Conservation (phyloP, 2,329 filamentous ascomycete genomes). For the Stachybotrys echinatus region DNA sequence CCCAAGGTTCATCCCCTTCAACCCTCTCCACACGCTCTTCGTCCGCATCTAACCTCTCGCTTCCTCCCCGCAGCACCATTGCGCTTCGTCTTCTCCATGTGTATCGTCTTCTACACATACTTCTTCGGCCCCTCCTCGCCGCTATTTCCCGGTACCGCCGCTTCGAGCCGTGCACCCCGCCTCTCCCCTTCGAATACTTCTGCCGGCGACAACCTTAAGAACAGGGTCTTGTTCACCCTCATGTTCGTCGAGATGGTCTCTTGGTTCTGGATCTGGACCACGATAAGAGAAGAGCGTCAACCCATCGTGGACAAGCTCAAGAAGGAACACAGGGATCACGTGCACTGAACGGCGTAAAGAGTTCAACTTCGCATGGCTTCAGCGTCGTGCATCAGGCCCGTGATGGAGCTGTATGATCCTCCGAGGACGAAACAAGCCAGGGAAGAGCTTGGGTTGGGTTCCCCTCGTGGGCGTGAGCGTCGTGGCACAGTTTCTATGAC, state of each 20-base stretch:
- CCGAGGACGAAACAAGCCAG: no score
- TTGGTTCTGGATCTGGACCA: slow-evolving; percentile 84
- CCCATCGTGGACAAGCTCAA: slow-evolving; percentile 32
- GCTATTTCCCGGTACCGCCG: slow-evolving; percentile 29
- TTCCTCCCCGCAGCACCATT: slow-evolving; percentile 46
- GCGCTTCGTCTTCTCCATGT: slow-evolving; percentile 59
- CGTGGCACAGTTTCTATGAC: no score
- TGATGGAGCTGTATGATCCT: no score
- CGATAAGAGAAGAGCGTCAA: slow-evolving; percentile 59
- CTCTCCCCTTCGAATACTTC: not conserved
- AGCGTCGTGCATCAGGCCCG: no score
- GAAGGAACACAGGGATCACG: slow-evolving; percentile 1
- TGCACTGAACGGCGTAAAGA: not conserved
- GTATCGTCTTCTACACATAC: slow-evolving; percentile 59
- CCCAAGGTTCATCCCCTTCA: slow-evolving; percentile 53
- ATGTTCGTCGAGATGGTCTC: slow-evolving; percentile 75
- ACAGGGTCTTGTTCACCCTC: slow-evolving; percentile 79
- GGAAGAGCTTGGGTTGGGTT: no score
- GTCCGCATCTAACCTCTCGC: slow-evolving; percentile 11
- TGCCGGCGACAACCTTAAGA: slow-evolving; percentile 65
- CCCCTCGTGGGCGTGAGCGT: no score
- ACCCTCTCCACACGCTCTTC: slow-evolving; percentile 26
- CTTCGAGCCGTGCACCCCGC: slow-evolving; percentile 9
- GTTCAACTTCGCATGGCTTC: not conserved
- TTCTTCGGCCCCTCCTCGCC: slow-evolving; percentile 49